These are phyloP conservation scores for Pseudocercospora macadamiae DNA, from an alignment of 2,329 filamentous ascomycete species.

Conservation along the genomic window DNA sequence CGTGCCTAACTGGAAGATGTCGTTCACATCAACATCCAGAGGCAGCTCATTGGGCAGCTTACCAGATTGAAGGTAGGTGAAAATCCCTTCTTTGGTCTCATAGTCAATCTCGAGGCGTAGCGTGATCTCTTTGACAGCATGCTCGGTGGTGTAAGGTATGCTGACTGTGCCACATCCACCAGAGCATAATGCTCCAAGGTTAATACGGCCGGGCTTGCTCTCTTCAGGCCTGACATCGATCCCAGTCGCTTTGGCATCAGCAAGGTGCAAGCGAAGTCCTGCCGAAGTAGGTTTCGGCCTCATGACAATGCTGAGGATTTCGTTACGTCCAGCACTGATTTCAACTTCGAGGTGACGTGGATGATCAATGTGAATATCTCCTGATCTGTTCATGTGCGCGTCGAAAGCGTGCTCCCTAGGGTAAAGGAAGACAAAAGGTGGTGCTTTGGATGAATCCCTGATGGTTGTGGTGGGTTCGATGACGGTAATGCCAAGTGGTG, in stretches of 20 bases:
- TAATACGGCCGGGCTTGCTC: constrained; percentile 26
- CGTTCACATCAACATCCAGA: constrained; percentile 93
- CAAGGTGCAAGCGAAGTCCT: constrained; percentile 60
- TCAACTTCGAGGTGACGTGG: constrained; percentile 76
- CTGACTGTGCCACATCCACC: constrained; percentile 60
- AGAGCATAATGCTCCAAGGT: constrained; percentile 30
- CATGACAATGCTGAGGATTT: constrained; percentile 54
- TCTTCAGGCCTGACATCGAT: constrained; percentile 16
- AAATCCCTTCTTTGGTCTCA: constrained; percentile 29
- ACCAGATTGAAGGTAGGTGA: constrained; percentile 60
- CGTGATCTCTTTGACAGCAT: constrained; percentile 70
- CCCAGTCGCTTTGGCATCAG: constrained; percentile 45
- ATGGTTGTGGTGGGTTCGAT: constrained; percentile 35
- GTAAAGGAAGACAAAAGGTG: constrained; percentile 67
- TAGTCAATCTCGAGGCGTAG: constrained; percentile 63
- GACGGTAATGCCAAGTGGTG: constrained; percentile 52
- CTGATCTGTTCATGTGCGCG: constrained; percentile 67
- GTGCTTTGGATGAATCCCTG: constrained; percentile 23
- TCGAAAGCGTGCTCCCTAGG: constrained; percentile 71
- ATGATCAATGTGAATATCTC: constrained; percentile 76
- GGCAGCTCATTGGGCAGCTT: constrained; percentile 74
- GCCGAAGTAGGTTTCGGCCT: constrained; percentile 63
- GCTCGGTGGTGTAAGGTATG: constrained; percentile 83
- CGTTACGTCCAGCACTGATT: constrained; percentile 74
- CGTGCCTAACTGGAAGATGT: constrained; percentile 81